phyloP scores from a whole-genome alignment of 805 yeast genomes.

The Candida ortonii region DNA sequence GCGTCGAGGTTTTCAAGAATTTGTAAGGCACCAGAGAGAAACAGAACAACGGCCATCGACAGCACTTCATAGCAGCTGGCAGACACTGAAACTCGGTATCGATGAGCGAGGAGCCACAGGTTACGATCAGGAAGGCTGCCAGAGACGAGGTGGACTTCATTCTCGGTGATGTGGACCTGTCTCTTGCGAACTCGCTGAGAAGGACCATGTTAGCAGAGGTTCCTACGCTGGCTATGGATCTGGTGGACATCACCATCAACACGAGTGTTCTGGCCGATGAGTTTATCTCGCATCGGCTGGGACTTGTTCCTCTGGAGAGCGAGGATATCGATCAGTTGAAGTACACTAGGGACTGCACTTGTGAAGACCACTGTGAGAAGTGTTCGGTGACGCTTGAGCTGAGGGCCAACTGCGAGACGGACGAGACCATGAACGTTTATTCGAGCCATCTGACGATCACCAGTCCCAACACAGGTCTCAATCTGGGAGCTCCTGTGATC shows the following conservation, averaged over 20 bases:
- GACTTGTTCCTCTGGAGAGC: conserved; percentile 84
- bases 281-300: conserved; percentile 90
- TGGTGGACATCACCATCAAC: conserved; percentile 90
- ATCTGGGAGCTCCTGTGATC: conserved; percentile 82
- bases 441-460: conserved; percentile 68
- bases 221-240: conserved; percentile 94
- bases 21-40: too few relatives aligned
- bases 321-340: conserved; percentile 79
- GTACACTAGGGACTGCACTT: conserved; percentile 93
- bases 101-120: conserved; percentile 61
- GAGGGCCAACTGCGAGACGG: conserved; percentile 83
- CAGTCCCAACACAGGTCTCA: conserved; percentile 29
- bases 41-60: too few relatives aligned
- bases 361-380: conserved; percentile 95
- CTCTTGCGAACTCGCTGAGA: conserved; percentile 89
- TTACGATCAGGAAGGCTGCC: conserved; percentile 84
- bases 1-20: not conserved
- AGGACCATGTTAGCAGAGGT: conserved; percentile 94
- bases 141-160: conserved; percentile 89
- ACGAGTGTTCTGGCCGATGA: conserved; percentile 97
- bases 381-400: conserved; percentile 87
- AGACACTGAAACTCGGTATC: too few relatives aligned
- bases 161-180: conserved; percentile 78
- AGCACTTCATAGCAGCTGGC: too few relatives aligned
- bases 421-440: conserved; percentile 84